Conservation (phyloP, 23 red algal genomes). For the Agarophyton chilense region DNA sequence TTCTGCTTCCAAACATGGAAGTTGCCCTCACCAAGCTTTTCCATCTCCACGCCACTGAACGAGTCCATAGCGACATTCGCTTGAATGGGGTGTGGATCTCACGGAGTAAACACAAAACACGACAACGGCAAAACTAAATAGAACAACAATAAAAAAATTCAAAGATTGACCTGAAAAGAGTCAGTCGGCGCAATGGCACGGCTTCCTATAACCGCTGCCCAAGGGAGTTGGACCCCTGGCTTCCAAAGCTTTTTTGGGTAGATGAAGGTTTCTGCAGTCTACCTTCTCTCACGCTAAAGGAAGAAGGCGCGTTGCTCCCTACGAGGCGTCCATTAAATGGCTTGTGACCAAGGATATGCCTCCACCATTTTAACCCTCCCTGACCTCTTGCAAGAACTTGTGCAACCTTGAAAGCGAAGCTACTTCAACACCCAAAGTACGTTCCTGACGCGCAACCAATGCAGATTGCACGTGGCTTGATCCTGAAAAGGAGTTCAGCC, state of each 20-base stretch:
- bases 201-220: neutral
- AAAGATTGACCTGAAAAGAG: no score
- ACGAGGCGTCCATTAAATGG: slow-evolving; percentile 16
- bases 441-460: neutral
- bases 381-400: slow-evolving; percentile 14
- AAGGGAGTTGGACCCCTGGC: neutral
- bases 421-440: slow-evolving; percentile 7
- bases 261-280: slow-evolving; percentile 23
- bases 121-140: neutral
- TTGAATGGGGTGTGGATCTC: neutral
- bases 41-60: slow-evolving; percentile 2
- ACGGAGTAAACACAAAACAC: neutral
- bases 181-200: neutral
- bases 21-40: slow-evolving; percentile 21
- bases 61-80: neutral
- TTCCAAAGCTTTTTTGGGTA: slow-evolving; percentile 14
- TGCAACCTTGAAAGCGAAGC: neutral
- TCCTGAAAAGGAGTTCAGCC: slow-evolving; percentile 15
- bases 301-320: slow-evolving; percentile 12
- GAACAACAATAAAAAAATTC: neutral
- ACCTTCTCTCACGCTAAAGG: neutral
- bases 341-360: slow-evolving; percentile 26
- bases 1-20: slow-evolving; percentile 47
- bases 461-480: neutral
- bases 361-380: neutral